phyloP scores from a whole-genome alignment of 495 filamentous ascomycete species.

The Penicillium waksmanii region DNA sequence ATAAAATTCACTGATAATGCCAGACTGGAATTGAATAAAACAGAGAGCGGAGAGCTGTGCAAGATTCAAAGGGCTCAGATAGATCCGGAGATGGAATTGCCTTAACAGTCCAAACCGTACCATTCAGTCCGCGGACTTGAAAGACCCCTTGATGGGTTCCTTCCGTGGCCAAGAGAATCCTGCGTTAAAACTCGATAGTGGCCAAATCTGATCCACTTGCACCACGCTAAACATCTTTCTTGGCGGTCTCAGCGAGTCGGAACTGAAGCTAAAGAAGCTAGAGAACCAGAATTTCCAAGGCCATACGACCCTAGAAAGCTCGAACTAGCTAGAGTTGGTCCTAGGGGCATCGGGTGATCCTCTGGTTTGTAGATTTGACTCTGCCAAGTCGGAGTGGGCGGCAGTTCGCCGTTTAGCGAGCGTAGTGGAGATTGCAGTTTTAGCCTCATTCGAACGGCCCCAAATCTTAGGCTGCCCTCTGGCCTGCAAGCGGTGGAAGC shows the following conservation, averaged over 20 bases:
- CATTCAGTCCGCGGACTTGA: background rate
- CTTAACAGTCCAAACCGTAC: background rate
- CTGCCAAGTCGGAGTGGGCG: constrained; percentile 16
- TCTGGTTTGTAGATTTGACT: constrained; percentile 8
- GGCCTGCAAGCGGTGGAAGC: background rate
- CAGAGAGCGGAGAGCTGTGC: too few species aligned
- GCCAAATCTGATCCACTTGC: background rate
- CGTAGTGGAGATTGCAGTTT: constrained; percentile 14
- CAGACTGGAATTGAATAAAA: too few species aligned
- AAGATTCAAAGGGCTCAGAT: too few species aligned
- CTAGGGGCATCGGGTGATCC: constrained; percentile 4
- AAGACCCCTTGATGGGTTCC: background rate
- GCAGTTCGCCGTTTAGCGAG: constrained; percentile 12
- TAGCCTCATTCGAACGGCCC: constrained; percentile 12
- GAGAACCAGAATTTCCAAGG: background rate
- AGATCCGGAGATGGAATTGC: background rate
- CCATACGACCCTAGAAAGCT: background rate
- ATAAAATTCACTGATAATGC: too few species aligned
- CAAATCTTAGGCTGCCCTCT: background rate
- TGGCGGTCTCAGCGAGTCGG: background rate
- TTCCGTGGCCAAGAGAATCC: background rate
- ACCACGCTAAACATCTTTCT: background rate
- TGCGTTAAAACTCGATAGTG: background rate
- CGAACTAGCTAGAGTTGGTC: constrained; percentile 3
- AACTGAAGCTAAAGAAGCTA: background rate